These are phyloP conservation scores for Cytospora piceicola DNA, from an alignment of 2,329 filamentous ascomycete species.

Conservation along the genomic window DNA sequence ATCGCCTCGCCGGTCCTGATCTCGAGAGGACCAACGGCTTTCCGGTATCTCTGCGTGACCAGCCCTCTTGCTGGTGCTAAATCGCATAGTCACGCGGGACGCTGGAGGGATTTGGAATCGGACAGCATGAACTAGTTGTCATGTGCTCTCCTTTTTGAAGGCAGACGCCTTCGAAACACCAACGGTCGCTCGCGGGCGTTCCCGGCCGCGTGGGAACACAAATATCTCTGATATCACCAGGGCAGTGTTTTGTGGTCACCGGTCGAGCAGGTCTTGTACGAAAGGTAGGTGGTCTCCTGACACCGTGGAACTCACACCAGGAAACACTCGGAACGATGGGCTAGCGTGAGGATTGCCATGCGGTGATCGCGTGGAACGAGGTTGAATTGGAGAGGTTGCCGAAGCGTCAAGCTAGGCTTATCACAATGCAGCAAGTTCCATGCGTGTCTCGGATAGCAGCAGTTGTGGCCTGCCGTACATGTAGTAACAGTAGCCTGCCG, in stretches of 20 bases:
- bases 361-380: not conserved
- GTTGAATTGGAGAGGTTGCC: slow-evolving; percentile 7
- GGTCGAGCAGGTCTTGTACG: not conserved
- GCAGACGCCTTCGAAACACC: not conserved
- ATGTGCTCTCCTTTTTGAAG: slow-evolving; percentile 12
- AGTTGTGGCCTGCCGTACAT: slow-evolving; percentile 6
- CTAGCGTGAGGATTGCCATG: slow-evolving; percentile 2
- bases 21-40: not conserved
- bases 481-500: not conserved
- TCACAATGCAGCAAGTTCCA: not conserved
- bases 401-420: not conserved
- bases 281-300: not conserved
- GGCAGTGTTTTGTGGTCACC: not conserved
- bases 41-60: not conserved
- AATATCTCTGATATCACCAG: not conserved
- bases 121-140: slow-evolving; percentile 16
- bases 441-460: slow-evolving; percentile 25
- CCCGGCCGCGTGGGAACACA: not conserved
- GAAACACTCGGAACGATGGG: not conserved
- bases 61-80: not conserved
- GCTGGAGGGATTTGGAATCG: not conserved
- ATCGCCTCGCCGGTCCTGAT: not conserved
- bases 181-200: not conserved
- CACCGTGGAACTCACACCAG: not conserved
- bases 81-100: not conserved